Evolutionary conservation across 257 asterid genomes (phyloP).

Genomic region (Eustoma russellianum): DNA sequence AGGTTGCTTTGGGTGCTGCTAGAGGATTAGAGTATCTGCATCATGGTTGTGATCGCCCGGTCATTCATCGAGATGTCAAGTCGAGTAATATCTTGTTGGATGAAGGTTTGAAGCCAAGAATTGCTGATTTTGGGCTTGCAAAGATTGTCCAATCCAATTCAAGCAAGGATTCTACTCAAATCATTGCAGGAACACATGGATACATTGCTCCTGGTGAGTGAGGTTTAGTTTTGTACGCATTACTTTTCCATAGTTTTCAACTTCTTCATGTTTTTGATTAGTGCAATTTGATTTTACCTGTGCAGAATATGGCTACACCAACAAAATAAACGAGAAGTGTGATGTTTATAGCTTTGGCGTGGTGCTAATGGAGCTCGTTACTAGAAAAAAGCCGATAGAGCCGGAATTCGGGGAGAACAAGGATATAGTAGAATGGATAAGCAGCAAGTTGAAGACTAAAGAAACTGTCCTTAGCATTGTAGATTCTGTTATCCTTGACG

Average conservation of each 20-base stretch:
- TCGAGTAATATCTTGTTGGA: slow-evolving; percentile 91
- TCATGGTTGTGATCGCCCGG: slow-evolving; percentile 63
- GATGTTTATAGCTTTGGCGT: slow-evolving; percentile 92
- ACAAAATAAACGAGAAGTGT: slow-evolving; percentile 71
- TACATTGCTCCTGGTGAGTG: slow-evolving; percentile 85
- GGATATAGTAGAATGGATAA: slow-evolving; percentile 74
- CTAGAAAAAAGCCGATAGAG: slow-evolving; percentile 84
- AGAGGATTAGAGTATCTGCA: slow-evolving; percentile 85
- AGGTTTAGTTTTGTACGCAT: not conserved
- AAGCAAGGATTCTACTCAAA: slow-evolving; percentile 45
- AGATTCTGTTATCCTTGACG: slow-evolving; percentile 46
- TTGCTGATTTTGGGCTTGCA: slow-evolving; percentile 91
- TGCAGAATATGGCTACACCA: slow-evolving; percentile 76
- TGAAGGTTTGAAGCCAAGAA: slow-evolving; percentile 57
- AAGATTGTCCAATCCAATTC: slow-evolving; percentile 45
- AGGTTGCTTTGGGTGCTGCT: slow-evolving; percentile 81
- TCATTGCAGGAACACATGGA: slow-evolving; percentile 85
- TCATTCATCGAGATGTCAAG: slow-evolving; percentile 85
- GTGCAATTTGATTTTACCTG: not conserved
- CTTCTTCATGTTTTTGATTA: not conserved
- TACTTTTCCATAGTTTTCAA: not conserved
- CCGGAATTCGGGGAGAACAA: slow-evolving; percentile 64
- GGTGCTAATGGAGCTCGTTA: slow-evolving; percentile 83
- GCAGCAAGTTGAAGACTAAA: slow-evolving; percentile 48
- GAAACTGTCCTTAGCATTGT: slow-evolving; percentile 53